phyloP scores from a whole-genome alignment of 129 eudicot species.

The Helianthus tuberosus region DNA sequence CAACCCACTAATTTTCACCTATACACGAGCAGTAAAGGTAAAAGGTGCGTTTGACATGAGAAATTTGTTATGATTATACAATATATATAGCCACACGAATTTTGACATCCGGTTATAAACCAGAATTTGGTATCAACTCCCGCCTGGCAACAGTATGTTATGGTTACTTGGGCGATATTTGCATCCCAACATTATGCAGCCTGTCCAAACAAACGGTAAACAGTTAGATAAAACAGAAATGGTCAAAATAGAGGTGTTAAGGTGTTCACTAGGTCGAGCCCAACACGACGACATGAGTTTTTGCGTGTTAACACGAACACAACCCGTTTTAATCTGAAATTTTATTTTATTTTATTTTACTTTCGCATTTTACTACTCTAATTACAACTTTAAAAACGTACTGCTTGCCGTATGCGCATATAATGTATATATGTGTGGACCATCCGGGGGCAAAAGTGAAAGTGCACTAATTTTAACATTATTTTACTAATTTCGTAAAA shows the following conservation, averaged over 20 bases:
- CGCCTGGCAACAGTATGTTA: constrained; percentile 12
- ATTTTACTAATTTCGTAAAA: too few relatives aligned
- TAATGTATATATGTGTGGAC: too few relatives aligned
- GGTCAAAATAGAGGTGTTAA: neutral
- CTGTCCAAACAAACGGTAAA: constrained; percentile 27
- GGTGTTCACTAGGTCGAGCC: too few relatives aligned
- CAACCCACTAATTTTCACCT: neutral
- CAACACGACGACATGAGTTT: too few relatives aligned
- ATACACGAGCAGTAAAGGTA: neutral
- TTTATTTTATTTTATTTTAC: too few relatives aligned
- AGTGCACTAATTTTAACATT: too few relatives aligned
- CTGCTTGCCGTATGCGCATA: too few relatives aligned
- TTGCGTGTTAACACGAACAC: too few relatives aligned
- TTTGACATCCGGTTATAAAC: constrained; percentile 12
- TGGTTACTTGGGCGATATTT: constrained; percentile 11
- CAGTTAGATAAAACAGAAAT: neutral
- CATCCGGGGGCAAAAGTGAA: too few relatives aligned
- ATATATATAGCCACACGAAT: constrained; percentile 16
- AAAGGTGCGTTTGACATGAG: neutral
- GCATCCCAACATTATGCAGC: constrained; percentile 20
- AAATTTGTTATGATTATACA: neutral
- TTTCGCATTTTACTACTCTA: too few relatives aligned
- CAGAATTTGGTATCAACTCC: neutral
- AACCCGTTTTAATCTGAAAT: too few relatives aligned
- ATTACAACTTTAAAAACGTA: too few relatives aligned